Percentiles rank a stretch among this genome's conserved stretches.
phyloP scores from a whole-genome alignment of 257 asterid genomes.

The Salvia splendens region DNA sequence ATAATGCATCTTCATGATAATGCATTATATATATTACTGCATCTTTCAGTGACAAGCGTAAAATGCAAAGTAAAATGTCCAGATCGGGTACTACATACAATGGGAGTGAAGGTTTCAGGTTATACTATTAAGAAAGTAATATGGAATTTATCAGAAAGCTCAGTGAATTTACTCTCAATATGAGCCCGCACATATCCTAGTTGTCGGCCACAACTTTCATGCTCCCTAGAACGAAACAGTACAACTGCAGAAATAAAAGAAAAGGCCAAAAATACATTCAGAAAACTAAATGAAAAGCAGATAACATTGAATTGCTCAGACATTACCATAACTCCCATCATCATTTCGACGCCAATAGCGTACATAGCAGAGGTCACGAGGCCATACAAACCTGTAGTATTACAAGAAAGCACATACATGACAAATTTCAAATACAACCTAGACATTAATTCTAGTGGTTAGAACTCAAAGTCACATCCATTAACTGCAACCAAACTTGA shows the following conservation, averaged over 20 bases:
- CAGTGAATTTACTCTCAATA: conserved; percentile 73
- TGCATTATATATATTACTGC: too few species aligned
- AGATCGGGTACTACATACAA: too few species aligned
- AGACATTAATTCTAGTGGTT: conserved; percentile 20
- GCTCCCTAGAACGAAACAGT: conserved; percentile 92
- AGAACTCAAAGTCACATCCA: conserved; percentile 9
- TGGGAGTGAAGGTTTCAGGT: background rate
- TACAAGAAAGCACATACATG: conserved; percentile 21
- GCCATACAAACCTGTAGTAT: conserved; percentile 84
- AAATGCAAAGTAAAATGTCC: too few species aligned
- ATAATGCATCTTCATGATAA: too few species aligned
- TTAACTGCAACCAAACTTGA: conserved; percentile 15
- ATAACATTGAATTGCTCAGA: conserved; percentile 28
- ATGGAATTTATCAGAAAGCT: conserved; percentile 30
- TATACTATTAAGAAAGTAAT: conserved; percentile 19
- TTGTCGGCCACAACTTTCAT: conserved; percentile 79
- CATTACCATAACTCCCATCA: conserved; percentile 97
- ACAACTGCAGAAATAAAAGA: conserved; percentile 66
- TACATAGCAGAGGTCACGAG: conserved; percentile 98
- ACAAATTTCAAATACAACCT: conserved; percentile 8
- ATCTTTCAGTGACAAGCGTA: too few species aligned
- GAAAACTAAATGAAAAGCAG: conserved; percentile 20
- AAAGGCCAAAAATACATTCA: conserved; percentile 18
- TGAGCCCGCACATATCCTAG: conserved; percentile 95
- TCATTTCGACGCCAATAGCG: conserved; percentile 99